A percentile compares a stretch with the other conserved stretches of the same genome.
Evolutionary conservation across 768 basidiomycete genomes (phyloP).

Genomic region (Kwoniella sp.): DNA sequence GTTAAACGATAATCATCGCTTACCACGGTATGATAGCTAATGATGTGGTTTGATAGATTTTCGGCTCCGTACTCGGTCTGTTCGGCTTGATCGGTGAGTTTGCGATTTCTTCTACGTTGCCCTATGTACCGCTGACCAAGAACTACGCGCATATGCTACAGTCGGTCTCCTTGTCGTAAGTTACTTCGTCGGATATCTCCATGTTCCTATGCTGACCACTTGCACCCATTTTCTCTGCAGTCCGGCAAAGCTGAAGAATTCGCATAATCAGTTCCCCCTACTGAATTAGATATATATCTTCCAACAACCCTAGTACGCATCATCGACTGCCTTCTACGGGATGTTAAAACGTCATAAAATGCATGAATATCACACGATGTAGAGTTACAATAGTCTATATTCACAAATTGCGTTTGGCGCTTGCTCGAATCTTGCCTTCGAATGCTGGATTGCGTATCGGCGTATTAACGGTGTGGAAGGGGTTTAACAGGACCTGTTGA

Average conservation of each 20-base stretch:
- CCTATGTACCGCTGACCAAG: too few relatives aligned
- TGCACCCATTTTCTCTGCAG: conserved; percentile 28
- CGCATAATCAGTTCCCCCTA: conserved; percentile 28
- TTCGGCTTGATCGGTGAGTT: conserved; percentile 87
- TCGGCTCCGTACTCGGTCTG: conserved; percentile 71
- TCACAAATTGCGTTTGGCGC: conserved; percentile 78
- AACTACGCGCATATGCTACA: too few relatives aligned
- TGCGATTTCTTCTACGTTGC: background rate
- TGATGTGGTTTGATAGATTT: conserved; percentile 44
- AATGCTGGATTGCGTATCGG: conserved; percentile 77
- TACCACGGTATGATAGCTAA: background rate
- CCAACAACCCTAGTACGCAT: too few relatives aligned
- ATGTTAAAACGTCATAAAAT: background rate
- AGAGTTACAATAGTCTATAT: conserved; percentile 39
- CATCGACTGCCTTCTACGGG: background rate
- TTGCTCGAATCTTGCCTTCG: conserved; percentile 77
- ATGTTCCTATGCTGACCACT: background rate
- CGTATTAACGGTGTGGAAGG: conserved; percentile 92
- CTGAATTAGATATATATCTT: background rate
- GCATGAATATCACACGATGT: background rate
- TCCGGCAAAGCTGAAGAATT: conserved; percentile 57
- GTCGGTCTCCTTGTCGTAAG: conserved; percentile 81
- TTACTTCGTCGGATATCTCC: background rate
- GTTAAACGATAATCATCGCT: too few relatives aligned
- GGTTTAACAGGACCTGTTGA: conserved; percentile 63